phyloP scores from a whole-genome alignment of 1,284 basidiomycete species.

The Bondarzewia mesenterica region DNA sequence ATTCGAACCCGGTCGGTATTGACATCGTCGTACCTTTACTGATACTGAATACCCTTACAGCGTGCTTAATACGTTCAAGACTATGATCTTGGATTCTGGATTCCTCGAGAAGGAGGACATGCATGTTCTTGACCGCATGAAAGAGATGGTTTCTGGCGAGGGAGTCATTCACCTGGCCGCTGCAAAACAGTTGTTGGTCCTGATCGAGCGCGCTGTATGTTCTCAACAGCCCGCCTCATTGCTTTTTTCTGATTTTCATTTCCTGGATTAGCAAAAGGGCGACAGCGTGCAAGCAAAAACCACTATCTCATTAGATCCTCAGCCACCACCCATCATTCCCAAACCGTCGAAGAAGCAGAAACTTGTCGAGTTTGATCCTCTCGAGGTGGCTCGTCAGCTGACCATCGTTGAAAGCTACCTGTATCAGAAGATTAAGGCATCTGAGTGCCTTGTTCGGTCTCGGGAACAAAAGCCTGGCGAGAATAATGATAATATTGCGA shows the following conservation, averaged over 20 bases:
- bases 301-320: conserved; percentile 31
- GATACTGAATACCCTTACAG: conserved; percentile 29
- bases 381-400: conserved; percentile 90
- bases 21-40: neutral
- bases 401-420: conserved; percentile 88
- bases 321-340: conserved; percentile 75
- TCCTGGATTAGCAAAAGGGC: conserved; percentile 39
- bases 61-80: conserved; percentile 77
- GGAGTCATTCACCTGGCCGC: conserved; percentile 57
- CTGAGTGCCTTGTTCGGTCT: conserved; percentile 84
- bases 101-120: conserved; percentile 77
- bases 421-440: conserved; percentile 84
- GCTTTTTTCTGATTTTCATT: conserved; percentile 9
- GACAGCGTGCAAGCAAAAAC: conserved; percentile 49
- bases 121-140: conserved; percentile 71
- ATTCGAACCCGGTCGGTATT: conserved; percentile 74
- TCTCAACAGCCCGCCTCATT: conserved; percentile 4
- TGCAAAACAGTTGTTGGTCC: conserved; percentile 62
- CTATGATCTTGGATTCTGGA: conserved; percentile 75
- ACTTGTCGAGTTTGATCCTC: conserved; percentile 80
- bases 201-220: conserved; percentile 74
- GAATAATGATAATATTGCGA: conserved; percentile 76
- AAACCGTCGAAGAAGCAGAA: conserved; percentile 73
- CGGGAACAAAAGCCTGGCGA: conserved; percentile 68
- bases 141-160: conserved; percentile 67